phyloP scores from a whole-genome alignment of 108 stramenopile species.

The Asterionellopsis glacialis region DNA sequence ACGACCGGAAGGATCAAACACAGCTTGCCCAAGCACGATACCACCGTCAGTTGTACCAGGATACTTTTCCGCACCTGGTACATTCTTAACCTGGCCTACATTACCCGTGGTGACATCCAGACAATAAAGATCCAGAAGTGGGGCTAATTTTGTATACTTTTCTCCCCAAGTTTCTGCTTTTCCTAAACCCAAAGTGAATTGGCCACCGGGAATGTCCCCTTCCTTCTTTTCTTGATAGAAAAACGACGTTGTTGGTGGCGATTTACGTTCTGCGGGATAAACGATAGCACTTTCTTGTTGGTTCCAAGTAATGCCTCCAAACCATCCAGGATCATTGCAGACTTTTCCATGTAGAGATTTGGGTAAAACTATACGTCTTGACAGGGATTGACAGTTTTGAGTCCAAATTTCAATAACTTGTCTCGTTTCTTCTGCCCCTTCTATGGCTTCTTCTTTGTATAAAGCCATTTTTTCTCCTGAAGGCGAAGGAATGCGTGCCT shows the following conservation, averaged over 20 bases:
- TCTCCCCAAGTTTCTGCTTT: constrained; percentile 77
- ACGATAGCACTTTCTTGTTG: constrained; percentile 52
- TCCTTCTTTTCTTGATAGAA: constrained; percentile 20
- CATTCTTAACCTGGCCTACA: constrained; percentile 50
- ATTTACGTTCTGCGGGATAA: constrained; percentile 60
- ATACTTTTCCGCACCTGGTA: constrained; percentile 30
- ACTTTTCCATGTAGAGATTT: constrained; percentile 49
- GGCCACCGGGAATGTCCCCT: constrained; percentile 29
- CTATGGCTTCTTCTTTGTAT: constrained; percentile 28
- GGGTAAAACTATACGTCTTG: constrained; percentile 43
- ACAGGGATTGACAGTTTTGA: constrained; percentile 29
- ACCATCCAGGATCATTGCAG: constrained; percentile 56
- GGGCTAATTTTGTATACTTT: constrained; percentile 39
- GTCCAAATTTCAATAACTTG: constrained; percentile 67
- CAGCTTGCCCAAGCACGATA: constrained; percentile 51
- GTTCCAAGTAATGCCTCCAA: constrained; percentile 63
- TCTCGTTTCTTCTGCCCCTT: constrained; percentile 19
- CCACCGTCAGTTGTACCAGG: constrained; percentile 19
- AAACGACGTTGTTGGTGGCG: constrained; percentile 39
- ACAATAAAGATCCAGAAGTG: constrained; percentile 55
- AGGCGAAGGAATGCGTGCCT: constrained; percentile 57
- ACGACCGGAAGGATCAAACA: constrained; percentile 44
- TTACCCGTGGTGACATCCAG: constrained; percentile 48
- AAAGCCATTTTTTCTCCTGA: constrained; percentile 58
- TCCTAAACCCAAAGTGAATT: constrained; percentile 63